Conservation (phyloP, 1,284 basidiomycete genomes). For the Ganoderma leucocontextum region DNA sequence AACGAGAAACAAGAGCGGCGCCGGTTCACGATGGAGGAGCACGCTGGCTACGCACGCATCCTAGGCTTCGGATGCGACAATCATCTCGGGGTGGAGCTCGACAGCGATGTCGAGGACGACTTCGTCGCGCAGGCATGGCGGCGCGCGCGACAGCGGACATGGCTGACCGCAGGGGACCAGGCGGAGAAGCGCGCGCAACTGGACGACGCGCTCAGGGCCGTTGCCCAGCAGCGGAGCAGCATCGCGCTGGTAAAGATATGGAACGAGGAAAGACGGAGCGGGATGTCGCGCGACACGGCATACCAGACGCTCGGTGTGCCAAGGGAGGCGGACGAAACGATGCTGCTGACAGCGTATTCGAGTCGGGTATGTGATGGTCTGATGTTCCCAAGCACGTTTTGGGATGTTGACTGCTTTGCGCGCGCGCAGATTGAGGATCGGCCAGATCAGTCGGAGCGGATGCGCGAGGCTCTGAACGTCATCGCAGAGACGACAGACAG, state of each 20-base stretch:
- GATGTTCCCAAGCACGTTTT: constrained; percentile 10
- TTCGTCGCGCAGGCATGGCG: constrained; percentile 76
- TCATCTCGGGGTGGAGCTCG: constrained; percentile 66
- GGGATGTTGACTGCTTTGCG: background rate
- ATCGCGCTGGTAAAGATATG: constrained; percentile 55
- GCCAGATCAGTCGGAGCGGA: constrained; percentile 65
- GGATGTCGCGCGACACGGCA: constrained; percentile 77
- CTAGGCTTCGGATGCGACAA: constrained; percentile 74
- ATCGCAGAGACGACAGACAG: constrained; percentile 80
- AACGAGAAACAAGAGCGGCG: constrained; percentile 68
- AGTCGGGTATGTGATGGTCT: constrained; percentile 66
- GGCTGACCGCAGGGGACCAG: constrained; percentile 57
- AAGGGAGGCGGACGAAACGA: constrained; percentile 75
- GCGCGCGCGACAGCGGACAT: constrained; percentile 66
- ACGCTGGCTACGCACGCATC: constrained; percentile 35
- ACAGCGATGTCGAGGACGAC: constrained; percentile 70
- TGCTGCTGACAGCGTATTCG: constrained; percentile 76
- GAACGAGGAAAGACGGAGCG: constrained; percentile 60
- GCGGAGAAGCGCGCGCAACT: constrained; percentile 54
- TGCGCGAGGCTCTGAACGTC: constrained; percentile 71
- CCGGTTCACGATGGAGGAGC: constrained; percentile 51
- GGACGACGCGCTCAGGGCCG: constrained; percentile 69
- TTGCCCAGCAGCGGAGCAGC: constrained; percentile 69
- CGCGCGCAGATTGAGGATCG: constrained; percentile 70
- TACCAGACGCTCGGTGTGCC: constrained; percentile 79